Evolutionary conservation across 768 basidiomycete genomes (phyloP).

Genomic region (Exsudoporus frostii): DNA sequence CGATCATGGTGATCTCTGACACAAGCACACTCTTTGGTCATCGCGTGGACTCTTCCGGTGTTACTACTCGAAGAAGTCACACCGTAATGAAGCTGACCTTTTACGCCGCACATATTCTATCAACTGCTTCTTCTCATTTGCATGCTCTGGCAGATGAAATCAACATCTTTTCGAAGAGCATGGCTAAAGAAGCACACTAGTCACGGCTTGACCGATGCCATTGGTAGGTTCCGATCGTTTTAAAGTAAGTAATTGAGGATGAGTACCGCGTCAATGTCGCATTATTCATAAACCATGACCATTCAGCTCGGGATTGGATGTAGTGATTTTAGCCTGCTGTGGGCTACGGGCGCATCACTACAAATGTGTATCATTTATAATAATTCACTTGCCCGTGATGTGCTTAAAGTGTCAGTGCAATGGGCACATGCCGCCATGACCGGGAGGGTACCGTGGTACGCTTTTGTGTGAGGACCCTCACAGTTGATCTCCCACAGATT

Average conservation of each 20-base stretch:
- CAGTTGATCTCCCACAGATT: slow-evolving; percentile 20
- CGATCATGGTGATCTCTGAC: slow-evolving; percentile 30
- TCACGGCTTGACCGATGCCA: background rate
- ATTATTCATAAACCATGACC: background rate
- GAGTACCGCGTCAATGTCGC: background rate
- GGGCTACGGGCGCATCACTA: background rate
- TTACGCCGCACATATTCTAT: slow-evolving; percentile 61
- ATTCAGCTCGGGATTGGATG: background rate
- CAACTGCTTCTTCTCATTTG: slow-evolving; percentile 44
- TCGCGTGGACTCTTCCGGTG: background rate
- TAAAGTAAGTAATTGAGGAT: background rate
- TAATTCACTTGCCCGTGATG: background rate
- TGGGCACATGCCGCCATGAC: slow-evolving; percentile 7
- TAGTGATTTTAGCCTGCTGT: background rate
- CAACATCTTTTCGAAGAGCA: slow-evolving; percentile 22
- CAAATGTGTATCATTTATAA: background rate
- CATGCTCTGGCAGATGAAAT: slow-evolving; percentile 43
- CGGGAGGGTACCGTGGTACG: slow-evolving; percentile 17
- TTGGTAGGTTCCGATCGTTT: background rate
- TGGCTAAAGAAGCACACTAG: slow-evolving; percentile 21
- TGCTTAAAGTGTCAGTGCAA: background rate
- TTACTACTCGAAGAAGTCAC: slow-evolving; percentile 26
- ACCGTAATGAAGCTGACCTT: slow-evolving; percentile 61
- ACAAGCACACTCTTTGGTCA: slow-evolving; percentile 19
- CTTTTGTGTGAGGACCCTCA: slow-evolving; percentile 23